Evolutionary conservation across 2,329 filamentous ascomycete genomes (phyloP), one percentile per base, ranked within the genome.

Genomic region (Cytospora mali): DNA sequence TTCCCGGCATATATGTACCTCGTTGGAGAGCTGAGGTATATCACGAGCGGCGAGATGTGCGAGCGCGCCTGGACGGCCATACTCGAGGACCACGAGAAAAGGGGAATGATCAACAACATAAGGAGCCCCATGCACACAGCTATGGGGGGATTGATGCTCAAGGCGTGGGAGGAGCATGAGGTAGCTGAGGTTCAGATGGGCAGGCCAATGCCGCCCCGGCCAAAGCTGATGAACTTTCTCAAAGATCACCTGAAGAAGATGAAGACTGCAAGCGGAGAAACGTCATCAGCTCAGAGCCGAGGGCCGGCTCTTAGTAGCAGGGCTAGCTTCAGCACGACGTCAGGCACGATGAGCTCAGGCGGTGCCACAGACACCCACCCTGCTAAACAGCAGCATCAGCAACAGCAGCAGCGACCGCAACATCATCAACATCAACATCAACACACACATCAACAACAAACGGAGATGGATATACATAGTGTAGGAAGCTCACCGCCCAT

Each of bases 1-100:
- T 80, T 88, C 65, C 84, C 84, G 2, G 84, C 83, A 1, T 87
- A 87, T 72, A 84, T 87, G 71, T 86, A 84, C 68, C 75, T 87
- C 25, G 78, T 85, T 14, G 81, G 80, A 55, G 84, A 86, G 68
- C 75, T 88, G 42, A 81, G 81, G 6, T 73, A 76, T 25, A 79
- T 83, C 28, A 80, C 79, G 3, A 77, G 77, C 0, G 84, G 84
- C n/a, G 78, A 81, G 1, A 75, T 84, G 63, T 83, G 83, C 58
- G 84, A 87, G 68, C 80, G 82, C 13, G 84, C 84, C 0, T 88
- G 85, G 85, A 75, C 79, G 9, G 81, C 81, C 31, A 83, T 88
- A 62, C 76, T 79, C 56, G 76, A 80, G 66, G 85, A 86, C 70
- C 80, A 85, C 68, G 80, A 83, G 6, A 76, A 79, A 29, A 76